phyloP scores from a whole-genome alignment of 345 rosid genomes.

The Rhodomyrtus tomentosa region DNA sequence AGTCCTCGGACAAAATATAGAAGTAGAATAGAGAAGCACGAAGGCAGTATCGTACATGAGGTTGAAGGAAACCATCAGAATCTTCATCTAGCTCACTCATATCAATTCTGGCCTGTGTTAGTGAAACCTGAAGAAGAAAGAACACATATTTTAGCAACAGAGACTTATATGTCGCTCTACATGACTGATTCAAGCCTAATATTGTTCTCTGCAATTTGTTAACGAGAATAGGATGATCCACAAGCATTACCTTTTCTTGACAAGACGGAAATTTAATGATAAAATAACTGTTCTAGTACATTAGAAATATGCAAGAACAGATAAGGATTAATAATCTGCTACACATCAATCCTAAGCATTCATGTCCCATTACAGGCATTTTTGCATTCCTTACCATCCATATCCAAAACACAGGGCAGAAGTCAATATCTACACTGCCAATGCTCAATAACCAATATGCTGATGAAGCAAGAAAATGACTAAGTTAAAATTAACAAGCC shows the following conservation, averaged over 20 bases:
- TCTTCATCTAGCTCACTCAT: slow-evolving; percentile 99
- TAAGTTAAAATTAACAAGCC: background rate
- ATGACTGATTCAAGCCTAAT: background rate
- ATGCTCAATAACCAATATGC: background rate
- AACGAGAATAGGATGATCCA: background rate
- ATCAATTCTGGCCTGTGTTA: slow-evolving; percentile 97
- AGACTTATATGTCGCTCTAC: background rate
- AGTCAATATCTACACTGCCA: background rate
- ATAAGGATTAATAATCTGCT: background rate
- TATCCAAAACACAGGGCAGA: background rate
- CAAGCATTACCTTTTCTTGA: background rate
- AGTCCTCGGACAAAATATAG: background rate
- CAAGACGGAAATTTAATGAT: background rate
- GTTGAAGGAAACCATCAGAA: slow-evolving; percentile 95
- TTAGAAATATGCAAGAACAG: background rate
- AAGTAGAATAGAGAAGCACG: background rate
- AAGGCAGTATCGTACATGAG: slow-evolving; percentile 38
- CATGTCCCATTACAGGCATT: background rate
- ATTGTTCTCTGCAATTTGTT: background rate
- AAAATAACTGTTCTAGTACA: background rate
- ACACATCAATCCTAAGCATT: background rate
- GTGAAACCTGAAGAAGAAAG: slow-evolving; percentile 63
- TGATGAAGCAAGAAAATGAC: background rate
- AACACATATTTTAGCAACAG: background rate
- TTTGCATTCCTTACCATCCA: background rate